These are phyloP conservation scores for Neurospora cerealis DNA, from an alignment of 495 filamentous ascomycete species.

Conservation along the genomic window DNA sequence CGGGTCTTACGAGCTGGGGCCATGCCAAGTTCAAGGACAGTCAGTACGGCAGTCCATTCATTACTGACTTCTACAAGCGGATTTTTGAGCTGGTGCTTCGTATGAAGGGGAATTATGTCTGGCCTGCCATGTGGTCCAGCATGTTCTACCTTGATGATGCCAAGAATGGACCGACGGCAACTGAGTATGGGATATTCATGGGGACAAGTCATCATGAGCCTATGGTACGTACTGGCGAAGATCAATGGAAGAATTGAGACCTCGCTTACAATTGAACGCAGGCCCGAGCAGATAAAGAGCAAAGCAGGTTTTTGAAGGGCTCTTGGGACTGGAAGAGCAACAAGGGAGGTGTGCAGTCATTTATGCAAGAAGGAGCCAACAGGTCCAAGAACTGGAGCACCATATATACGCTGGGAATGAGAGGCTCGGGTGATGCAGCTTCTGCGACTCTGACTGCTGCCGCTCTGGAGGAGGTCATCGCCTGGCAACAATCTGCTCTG, in stretches of 20 bases:
- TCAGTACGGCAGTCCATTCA: conserved; percentile 40
- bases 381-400: conserved; percentile 46
- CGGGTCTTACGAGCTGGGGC: conserved; percentile 52
- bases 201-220: conserved; percentile 57
- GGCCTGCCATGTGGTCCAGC: conserved; percentile 56
- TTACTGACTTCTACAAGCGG: conserved; percentile 48
- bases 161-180: conserved; percentile 46
- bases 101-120: conserved; percentile 54
- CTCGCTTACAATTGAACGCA: neutral
- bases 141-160: conserved; percentile 56
- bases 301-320: conserved; percentile 33
- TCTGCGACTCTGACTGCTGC: conserved; percentile 32
- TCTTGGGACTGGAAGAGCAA: conserved; percentile 56
- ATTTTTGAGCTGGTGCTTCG: conserved; percentile 58
- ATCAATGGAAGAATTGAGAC: neutral
- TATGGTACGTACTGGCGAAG: conserved; percentile 21
- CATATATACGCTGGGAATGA: conserved; percentile 55
- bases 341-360: conserved; percentile 41
- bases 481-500: conserved; percentile 41
- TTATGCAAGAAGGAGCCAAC: conserved; percentile 42
- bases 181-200: conserved; percentile 56
- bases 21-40: conserved; percentile 19
- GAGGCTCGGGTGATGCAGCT: conserved; percentile 51
- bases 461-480: conserved; percentile 43
- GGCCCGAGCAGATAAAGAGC: conserved; percentile 51